Evolutionary conservation across 345 rosid genomes (phyloP), one percentile per base, ranked within the genome.

Genomic region (Gossypioides kirkii): DNA sequence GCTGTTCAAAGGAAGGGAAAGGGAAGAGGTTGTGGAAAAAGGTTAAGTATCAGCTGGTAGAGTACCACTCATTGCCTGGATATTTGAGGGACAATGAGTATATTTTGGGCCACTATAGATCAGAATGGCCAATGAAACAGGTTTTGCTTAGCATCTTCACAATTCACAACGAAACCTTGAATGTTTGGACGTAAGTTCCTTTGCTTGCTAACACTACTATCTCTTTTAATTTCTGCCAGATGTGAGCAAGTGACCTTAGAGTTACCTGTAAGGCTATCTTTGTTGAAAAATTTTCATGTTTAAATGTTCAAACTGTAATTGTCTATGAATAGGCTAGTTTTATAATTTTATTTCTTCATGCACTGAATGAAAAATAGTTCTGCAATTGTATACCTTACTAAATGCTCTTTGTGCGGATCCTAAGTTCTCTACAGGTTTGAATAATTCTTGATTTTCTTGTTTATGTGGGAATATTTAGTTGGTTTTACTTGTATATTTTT

Each of bases 101-200:
- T 78, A 89, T 95, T 66, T 47, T 90, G 63, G 93, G 95, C 36
- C 92, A 95, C 83, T 95, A 95, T 72, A 76, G 99, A 76, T 75
- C 92, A 9, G 97, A 92, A 72, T 94, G 99, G 99, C 99, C 99
- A 0, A 70, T 94, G 77, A 94, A 92, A 87, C 97, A 94, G 77
- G 65, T 77, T 79, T 79, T 94, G 56, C 89, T 94, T 26, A 94
- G 99, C 74, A 86, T 90, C 70, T 94, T 94, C 78, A 77, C 87
- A 25, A 82, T 94, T 72, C 99, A 94, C 75, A 94, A 94, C 22
- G 99, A 92, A 83, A 94, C 99, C 10, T 79, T 94, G 60, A 94
- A 94, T 71, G 97, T 94, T 50, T 94, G 98, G 98, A 94, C 98
- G 98, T 94, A 82, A 88, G 93, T 60, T 74, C 59, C 49, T 67